A percentile compares a stretch with the other conserved stretches of the same genome.
Conservation (phyloP, 805 yeast genomes). For the Schwanniomyces occidentalis region DNA sequence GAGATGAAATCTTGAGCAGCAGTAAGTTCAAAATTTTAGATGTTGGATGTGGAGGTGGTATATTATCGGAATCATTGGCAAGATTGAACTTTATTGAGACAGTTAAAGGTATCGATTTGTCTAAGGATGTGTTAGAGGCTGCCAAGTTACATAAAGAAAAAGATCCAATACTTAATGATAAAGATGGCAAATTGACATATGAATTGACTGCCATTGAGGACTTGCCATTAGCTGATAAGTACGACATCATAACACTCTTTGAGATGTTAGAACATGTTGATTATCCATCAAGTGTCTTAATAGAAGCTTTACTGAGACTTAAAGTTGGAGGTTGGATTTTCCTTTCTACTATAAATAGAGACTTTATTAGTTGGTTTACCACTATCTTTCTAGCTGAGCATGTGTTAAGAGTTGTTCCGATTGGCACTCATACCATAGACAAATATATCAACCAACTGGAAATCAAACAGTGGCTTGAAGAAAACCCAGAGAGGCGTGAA, state of each 20-base stretch:
- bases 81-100: conserved; percentile 60
- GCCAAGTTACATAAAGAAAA: conserved; percentile 66
- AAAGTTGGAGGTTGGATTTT: conserved; percentile 83
- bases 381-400: conserved; percentile 91
- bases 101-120: conserved; percentile 84
- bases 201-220: conserved; percentile 63
- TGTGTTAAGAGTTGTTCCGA: conserved; percentile 77
- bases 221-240: conserved; percentile 45
- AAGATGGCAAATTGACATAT: conserved; percentile 54
- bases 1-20: conserved; percentile 34
- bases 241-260: conserved; percentile 83
- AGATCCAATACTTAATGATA: conserved; percentile 60
- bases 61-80: conserved; percentile 83
- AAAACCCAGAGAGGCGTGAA: conserved; percentile 24
- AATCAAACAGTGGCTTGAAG: conserved; percentile 62
- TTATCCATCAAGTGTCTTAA: conserved; percentile 70
- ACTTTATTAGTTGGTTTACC: conserved; percentile 83
- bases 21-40: conserved; percentile 64
- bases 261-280: conserved; percentile 96
- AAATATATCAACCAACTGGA: conserved; percentile 83
- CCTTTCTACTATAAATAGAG: conserved; percentile 89
- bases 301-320: conserved; percentile 66
- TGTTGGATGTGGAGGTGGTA: conserved; percentile 99
- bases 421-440: conserved; percentile 85
- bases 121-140: conserved; percentile 76